Percentiles rank a stretch among this genome's conserved stretches.
Evolutionary conservation across 805 yeast genomes (phyloP).

Genomic region (Schwanniomyces occidentalis): DNA sequence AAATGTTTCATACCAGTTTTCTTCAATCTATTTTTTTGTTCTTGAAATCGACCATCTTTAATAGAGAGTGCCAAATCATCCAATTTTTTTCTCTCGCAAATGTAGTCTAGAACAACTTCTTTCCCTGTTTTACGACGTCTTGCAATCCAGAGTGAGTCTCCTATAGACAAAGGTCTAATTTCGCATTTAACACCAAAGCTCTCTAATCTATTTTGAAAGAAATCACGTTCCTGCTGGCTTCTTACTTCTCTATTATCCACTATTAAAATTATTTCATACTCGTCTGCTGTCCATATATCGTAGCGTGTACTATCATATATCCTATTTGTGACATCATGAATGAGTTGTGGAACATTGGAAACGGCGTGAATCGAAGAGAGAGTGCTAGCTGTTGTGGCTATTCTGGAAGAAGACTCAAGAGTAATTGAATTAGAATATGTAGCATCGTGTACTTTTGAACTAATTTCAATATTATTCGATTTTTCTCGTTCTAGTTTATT

Average conservation of each 20-base stretch:
- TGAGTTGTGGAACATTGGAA: background rate
- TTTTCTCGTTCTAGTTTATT: too few species aligned
- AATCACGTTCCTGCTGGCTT: slow-evolving; percentile 66
- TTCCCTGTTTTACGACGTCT: slow-evolving; percentile 54
- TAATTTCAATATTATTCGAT: too few species aligned
- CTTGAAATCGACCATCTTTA: slow-evolving; percentile 83
- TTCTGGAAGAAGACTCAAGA: background rate
- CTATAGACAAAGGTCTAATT: slow-evolving; percentile 65
- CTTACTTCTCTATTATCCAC: slow-evolving; percentile 84
- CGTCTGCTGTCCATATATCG: slow-evolving; percentile 61
- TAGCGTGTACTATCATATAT: slow-evolving; percentile 29
- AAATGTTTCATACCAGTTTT: slow-evolving; percentile 67
- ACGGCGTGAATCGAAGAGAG: too few species aligned
- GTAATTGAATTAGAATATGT: background rate
- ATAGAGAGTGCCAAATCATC: slow-evolving; percentile 85
- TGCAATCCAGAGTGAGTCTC: slow-evolving; percentile 92
- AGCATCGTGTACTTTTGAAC: background rate
- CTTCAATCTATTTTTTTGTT: slow-evolving; percentile 77
- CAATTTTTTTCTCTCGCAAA: slow-evolving; percentile 87
- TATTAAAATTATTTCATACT: slow-evolving; percentile 59
- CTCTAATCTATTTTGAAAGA: slow-evolving; percentile 57
- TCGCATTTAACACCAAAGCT: slow-evolving; percentile 51
- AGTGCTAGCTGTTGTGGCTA: background rate
- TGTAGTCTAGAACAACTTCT: slow-evolving; percentile 72
- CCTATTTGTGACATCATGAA: slow-evolving; percentile 25